These are phyloP conservation scores for Pseudopyricularia javanii DNA, from an alignment of 2,329 filamentous ascomycete genomes.

Conservation along the genomic window DNA sequence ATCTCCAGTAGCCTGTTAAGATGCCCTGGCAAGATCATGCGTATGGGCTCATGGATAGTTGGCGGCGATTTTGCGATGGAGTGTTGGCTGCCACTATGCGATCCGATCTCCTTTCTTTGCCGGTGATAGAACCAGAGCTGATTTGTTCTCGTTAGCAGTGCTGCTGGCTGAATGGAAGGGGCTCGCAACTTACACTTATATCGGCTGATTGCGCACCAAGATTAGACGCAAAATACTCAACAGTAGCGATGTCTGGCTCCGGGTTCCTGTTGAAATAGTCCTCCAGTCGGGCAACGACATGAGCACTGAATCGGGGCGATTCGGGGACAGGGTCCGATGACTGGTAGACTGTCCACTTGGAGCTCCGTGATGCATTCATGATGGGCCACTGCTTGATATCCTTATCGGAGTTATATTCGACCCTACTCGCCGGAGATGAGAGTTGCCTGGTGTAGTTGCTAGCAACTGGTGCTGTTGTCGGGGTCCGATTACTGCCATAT, in stretches of 20 bases:
- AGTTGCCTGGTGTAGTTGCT: not conserved
- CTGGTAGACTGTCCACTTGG: conserved; percentile 24
- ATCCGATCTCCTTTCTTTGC: conserved; percentile 33
- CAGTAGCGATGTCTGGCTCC: conserved; percentile 34
- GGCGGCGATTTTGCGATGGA: conserved; percentile 20
- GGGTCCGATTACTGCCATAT: not conserved
- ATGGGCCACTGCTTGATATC: conserved; percentile 21
- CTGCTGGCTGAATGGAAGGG: not conserved
- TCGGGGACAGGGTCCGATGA: conserved; percentile 23
- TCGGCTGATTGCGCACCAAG: conserved; percentile 37
- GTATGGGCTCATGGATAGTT: conserved; percentile 17
- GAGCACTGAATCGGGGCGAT: conserved; percentile 31
- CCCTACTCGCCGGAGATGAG: not conserved
- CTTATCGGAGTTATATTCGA: not conserved
- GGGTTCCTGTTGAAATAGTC: conserved; percentile 37
- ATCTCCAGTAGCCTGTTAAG: conserved; percentile 38
- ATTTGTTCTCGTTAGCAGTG: not conserved
- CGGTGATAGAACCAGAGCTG: conserved; percentile 39
- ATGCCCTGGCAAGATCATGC: conserved; percentile 39
- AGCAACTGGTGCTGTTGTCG: not conserved
- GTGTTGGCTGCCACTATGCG: conserved; percentile 30
- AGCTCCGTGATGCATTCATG: conserved; percentile 30
- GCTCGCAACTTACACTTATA: conserved; percentile 26
- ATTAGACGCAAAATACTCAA: conserved; percentile 41
- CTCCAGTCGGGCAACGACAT: conserved; percentile 37